Percentiles rank a stretch among this genome's conserved stretches.
These are phyloP conservation scores for Rhodamnia argentea DNA, from an alignment of 345 rosid genomes.

Conservation along the genomic window DNA sequence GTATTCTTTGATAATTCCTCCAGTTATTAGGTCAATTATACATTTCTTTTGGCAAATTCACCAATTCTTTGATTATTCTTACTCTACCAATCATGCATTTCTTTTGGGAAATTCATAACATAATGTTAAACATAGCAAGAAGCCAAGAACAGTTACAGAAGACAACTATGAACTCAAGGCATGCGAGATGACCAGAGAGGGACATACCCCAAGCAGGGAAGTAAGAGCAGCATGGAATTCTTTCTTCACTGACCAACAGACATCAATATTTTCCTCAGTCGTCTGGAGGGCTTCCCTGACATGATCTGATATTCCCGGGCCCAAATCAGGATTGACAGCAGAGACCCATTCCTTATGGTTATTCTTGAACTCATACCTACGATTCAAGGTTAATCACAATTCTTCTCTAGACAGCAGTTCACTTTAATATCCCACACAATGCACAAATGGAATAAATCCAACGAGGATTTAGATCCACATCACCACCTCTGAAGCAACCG, in stretches of 20 bases:
- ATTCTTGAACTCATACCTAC: slow-evolving; percentile 79
- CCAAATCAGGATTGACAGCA: slow-evolving; percentile 58
- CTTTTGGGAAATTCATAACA: not conserved
- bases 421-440: not conserved
- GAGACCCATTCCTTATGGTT: slow-evolving; percentile 69
- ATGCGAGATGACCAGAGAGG: not conserved
- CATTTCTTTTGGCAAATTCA: slow-evolving; percentile 21
- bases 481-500: slow-evolving; percentile 53
- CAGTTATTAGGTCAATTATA: not conserved
- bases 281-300: slow-evolving; percentile 50
- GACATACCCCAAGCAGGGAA: slow-evolving; percentile 54
- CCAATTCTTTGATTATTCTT: not conserved
- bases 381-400: not conserved
- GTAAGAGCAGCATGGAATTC: slow-evolving; percentile 49
- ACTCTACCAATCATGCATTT: not conserved
- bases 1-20: not conserved
- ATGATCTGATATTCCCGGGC: slow-evolving; percentile 55
- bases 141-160: not conserved
- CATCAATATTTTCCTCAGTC: slow-evolving; percentile 37
- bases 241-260: slow-evolving; percentile 32
- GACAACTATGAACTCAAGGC: slow-evolving; percentile 2
- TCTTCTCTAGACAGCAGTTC: not conserved
- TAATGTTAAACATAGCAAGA: not conserved
- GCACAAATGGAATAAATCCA: not conserved
- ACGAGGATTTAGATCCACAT: not conserved